Evolutionary conservation across 1,139 yeast genomes (phyloP), one percentile per base, ranked within the genome.

Genomic region (Candida tropicalis): DNA sequence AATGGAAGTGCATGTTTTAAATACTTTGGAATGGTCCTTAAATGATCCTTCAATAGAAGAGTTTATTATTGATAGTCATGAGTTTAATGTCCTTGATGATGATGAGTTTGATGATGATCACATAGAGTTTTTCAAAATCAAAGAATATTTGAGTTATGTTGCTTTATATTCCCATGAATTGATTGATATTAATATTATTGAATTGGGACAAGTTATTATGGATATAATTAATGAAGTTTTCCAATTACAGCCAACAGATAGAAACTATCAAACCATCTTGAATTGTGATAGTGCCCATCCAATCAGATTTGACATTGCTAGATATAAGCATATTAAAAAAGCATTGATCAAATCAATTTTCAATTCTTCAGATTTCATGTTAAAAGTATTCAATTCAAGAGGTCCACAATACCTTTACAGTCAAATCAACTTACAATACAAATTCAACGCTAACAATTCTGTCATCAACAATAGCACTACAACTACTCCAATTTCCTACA

Each of bases 1-100:
- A 55, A 73, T 72, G 77, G 78, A 73, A 55, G 51, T 72, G 26
- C 77, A 82, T 54, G 78, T 82, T 28, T 62, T 82, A 50, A 72
- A 73, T 42, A 81, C 87, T 0, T 68, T 82, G 52, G 77, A 76
- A 49, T 82, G 88, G 88, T 75, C 75, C 31, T 66, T 82, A 43
- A 73, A 70, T 49, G 86, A 79, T 54, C 82, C 86, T 8, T 68
- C 74, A 46, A 66, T 82, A 43, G 81, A 77, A 45, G 85, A 82
- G 52, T 82, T 63, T 50, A 56, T 73, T 37, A 50, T 68, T 10
- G 49, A 56, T 28, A 59, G 68, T 29, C 48, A 57, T 12, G 77
- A 73, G 44, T 66, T 68, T 47, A 59, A 58, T 45, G 56, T 66
- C 27, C 39, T 15, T 29, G 23, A 29, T 28, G 26, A 23, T 28